phyloP scores from a whole-genome alignment of 2,329 filamentous ascomycete genomes.

The Xylariaceae sp. region DNA sequence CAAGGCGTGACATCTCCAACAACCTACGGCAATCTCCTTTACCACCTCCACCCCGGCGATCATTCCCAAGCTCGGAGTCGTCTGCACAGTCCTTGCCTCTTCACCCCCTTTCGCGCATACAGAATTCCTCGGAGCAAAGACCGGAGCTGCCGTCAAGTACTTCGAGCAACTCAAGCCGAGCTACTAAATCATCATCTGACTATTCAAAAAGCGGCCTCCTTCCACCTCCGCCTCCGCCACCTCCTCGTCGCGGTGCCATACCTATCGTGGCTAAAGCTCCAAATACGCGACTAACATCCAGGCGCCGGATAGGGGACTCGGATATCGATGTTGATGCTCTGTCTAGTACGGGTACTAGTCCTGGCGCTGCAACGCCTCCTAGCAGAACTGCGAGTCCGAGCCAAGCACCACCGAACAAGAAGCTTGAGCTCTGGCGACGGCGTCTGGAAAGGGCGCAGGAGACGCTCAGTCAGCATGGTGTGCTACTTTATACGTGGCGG shows the following conservation, averaged over 20 bases:
- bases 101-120: slow-evolving; percentile 38
- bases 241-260: slow-evolving; percentile 42
- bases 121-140: slow-evolving; percentile 35
- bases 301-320: slow-evolving; percentile 35
- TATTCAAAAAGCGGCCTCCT: slow-evolving; percentile 5
- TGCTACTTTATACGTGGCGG: slow-evolving; percentile 67
- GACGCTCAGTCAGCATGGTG: slow-evolving; percentile 56
- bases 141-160: neutral
- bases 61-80: slow-evolving; percentile 19
- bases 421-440: slow-evolving; percentile 66
- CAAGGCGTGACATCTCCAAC: slow-evolving; percentile 6
- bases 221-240: slow-evolving; percentile 39
- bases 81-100: slow-evolving; percentile 20
- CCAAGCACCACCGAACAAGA: slow-evolving; percentile 49
- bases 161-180: neutral
- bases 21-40: slow-evolving; percentile 26
- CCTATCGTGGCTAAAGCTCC: slow-evolving; percentile 31
- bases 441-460: slow-evolving; percentile 60
- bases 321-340: slow-evolving; percentile 39
- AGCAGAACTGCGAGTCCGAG: slow-evolving; percentile 19
- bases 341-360: slow-evolving; percentile 24
- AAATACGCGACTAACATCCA: slow-evolving; percentile 13
- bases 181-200: neutral
- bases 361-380: slow-evolving; percentile 12
- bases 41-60: slow-evolving; percentile 35